Evolutionary conservation across 805 yeast species (phyloP).

Genomic region (Cyberlindnera maritima): DNA sequence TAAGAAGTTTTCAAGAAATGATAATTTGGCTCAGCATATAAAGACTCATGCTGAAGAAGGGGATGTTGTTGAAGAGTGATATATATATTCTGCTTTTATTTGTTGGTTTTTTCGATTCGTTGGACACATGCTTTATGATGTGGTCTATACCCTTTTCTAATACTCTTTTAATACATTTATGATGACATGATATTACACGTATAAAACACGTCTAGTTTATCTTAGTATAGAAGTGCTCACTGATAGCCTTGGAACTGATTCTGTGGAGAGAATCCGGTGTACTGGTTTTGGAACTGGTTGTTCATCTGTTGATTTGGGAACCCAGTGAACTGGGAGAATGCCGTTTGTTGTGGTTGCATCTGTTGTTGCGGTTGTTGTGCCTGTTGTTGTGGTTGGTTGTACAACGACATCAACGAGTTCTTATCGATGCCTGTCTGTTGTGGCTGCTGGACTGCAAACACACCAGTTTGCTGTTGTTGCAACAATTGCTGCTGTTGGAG

Average conservation of each 20-base stretch:
- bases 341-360: slow-evolving; percentile 3
- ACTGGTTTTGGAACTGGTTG: background rate
- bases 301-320: slow-evolving; percentile 10
- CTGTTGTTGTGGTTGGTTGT: slow-evolving; percentile 7
- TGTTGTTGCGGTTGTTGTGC: slow-evolving; percentile 1
- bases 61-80: background rate
- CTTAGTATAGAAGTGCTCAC: no score
- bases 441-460: background rate
- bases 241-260: slow-evolving; percentile 8
- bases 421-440: slow-evolving; percentile 12
- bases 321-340: slow-evolving; percentile 10
- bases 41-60: slow-evolving; percentile 44
- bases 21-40: slow-evolving; percentile 64
- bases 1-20: slow-evolving; percentile 64
- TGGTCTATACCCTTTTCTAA: no score
- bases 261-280: slow-evolving; percentile 4
- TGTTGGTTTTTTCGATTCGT: no score
- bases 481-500: slow-evolving; percentile 24
- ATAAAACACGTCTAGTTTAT: no score
- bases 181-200: background rate
- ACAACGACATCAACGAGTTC: slow-evolving; percentile 2
- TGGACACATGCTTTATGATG: no score
- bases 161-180: background rate
- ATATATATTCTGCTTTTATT: no score
- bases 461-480: slow-evolving; percentile 10